phyloP scores from a whole-genome alignment of 129 eudicot genomes.

The Flaveria ramosissima region DNA sequence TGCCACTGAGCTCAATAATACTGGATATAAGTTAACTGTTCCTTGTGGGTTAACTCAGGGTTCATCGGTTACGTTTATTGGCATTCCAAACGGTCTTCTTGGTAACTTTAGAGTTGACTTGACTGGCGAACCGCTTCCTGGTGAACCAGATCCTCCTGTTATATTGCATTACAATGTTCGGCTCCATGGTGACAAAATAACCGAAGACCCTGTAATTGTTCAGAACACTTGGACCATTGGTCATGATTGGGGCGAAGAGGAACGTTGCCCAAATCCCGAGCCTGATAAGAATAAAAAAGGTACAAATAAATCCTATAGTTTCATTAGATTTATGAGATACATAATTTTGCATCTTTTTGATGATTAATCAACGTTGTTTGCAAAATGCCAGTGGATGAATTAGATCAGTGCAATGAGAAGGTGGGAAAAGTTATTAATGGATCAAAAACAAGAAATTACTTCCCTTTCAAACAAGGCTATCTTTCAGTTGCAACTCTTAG shows the following conservation, averaged over 20 bases:
- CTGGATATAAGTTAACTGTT: slow-evolving; percentile 63
- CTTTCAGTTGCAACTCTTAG: slow-evolving; percentile 93
- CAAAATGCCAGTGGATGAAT: slow-evolving; percentile 69
- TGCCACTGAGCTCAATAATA: slow-evolving; percentile 59
- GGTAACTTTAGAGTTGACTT: slow-evolving; percentile 88
- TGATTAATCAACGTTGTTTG: slow-evolving; percentile 1
- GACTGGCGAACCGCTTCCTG: slow-evolving; percentile 89
- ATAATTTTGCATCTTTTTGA: neutral
- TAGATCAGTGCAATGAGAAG: slow-evolving; percentile 74
- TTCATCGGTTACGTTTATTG: slow-evolving; percentile 88
- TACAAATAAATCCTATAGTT: slow-evolving; percentile 15
- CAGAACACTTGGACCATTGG: slow-evolving; percentile 92
- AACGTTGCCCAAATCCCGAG: slow-evolving; percentile 83
- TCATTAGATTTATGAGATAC: neutral
- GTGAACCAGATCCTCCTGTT: slow-evolving; percentile 93
- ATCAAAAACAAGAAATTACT: slow-evolving; percentile 59
- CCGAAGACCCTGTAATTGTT: slow-evolving; percentile 94
- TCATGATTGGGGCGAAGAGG: slow-evolving; percentile 98
- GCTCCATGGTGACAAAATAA: slow-evolving; percentile 83
- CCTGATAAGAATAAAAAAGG: slow-evolving; percentile 72
- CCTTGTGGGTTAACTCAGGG: slow-evolving; percentile 99
- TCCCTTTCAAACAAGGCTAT: slow-evolving; percentile 88
- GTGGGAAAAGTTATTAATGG: slow-evolving; percentile 70
- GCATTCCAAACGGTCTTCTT: slow-evolving; percentile 88
- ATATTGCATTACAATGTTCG: slow-evolving; percentile 94